Evolutionary conservation across 2,329 filamentous ascomycete species (phyloP).

Genomic region (Talaromyces sp.): DNA sequence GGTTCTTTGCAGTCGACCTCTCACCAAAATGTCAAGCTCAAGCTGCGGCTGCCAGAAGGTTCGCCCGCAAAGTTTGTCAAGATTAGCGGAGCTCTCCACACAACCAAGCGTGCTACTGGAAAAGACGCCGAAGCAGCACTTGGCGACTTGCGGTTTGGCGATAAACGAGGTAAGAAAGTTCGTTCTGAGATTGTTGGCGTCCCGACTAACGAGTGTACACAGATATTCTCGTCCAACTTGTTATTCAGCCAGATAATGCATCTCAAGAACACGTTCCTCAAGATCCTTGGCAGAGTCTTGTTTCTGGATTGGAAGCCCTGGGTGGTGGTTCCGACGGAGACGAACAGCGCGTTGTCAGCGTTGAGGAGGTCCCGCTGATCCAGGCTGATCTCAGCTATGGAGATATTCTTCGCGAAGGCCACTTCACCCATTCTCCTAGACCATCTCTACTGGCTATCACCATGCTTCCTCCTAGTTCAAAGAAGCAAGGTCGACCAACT

Average conservation of each 20-base stretch:
- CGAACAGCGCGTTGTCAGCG: constrained; percentile 73
- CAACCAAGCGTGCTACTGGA: constrained; percentile 91
- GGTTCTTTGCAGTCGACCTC: constrained; percentile 88
- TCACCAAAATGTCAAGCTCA: constrained; percentile 97
- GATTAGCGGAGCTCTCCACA: constrained; percentile 92
- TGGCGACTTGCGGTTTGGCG: constrained; percentile 89
- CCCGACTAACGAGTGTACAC: constrained; percentile 19
- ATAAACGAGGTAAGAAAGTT: constrained; percentile 60
- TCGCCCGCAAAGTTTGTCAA: constrained; percentile 98
- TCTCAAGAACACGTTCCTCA: constrained; percentile 80
- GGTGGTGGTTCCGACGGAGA: constrained; percentile 83
- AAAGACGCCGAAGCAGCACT: constrained; percentile 89
- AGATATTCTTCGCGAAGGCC: constrained; percentile 85
- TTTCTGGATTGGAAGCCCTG: constrained; percentile 89
- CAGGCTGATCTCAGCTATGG: constrained; percentile 93
- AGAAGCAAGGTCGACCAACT: constrained; percentile 43
- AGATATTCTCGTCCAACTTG: constrained; percentile 89
- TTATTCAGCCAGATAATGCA: constrained; percentile 80
- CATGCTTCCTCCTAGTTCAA: constrained; percentile 71
- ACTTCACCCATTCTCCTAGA: constrained; percentile 75
- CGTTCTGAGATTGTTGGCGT: neutral
- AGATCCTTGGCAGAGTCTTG: constrained; percentile 95
- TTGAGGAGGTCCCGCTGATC: constrained; percentile 91
- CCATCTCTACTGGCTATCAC: constrained; percentile 92
- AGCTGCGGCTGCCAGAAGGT: constrained; percentile 87